Conservation (phyloP, 257 asterid species). For the Nicotiana tomentosiformis region DNA sequence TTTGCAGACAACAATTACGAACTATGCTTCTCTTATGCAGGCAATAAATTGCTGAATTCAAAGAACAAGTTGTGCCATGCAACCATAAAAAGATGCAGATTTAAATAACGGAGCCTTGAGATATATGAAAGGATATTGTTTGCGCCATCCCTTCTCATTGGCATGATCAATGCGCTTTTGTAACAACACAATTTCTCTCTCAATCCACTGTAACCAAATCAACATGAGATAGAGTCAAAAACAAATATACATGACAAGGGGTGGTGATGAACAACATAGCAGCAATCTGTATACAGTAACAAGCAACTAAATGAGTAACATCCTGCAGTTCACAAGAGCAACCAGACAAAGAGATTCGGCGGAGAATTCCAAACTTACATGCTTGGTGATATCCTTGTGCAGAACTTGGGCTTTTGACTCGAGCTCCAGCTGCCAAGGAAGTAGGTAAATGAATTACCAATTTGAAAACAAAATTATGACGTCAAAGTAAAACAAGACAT, state of each 20-base stretch:
- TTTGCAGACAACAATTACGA: neutral
- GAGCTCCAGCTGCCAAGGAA: slow-evolving; percentile 60
- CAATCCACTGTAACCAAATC: slow-evolving; percentile 61
- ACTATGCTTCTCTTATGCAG: neutral
- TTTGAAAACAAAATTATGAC: slow-evolving; percentile 5
- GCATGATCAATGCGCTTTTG: slow-evolving; percentile 69
- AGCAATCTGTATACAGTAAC: neutral
- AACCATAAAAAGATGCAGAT: neutral
- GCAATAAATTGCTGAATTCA: neutral
- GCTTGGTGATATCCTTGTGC: slow-evolving; percentile 68
- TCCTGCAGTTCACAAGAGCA: neutral
- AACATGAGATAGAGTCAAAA: slow-evolving; percentile 14
- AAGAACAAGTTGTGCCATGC: neutral
- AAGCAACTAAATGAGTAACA: neutral
- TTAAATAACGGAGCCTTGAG: slow-evolving; percentile 1
- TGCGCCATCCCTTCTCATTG: slow-evolving; percentile 88
- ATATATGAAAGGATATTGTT: slow-evolving; percentile 78
- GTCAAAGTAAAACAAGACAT: neutral
- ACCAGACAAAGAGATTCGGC: neutral
- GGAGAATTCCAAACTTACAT: slow-evolving; percentile 40
- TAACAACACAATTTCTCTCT: slow-evolving; percentile 46
- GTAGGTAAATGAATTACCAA: neutral
- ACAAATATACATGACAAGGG: slow-evolving; percentile 8
- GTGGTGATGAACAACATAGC: neutral
- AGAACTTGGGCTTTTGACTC: slow-evolving; percentile 61